These are phyloP conservation scores for Apiospora hydei DNA, from an alignment of 2,329 filamentous ascomycete species.

Conservation along the genomic window DNA sequence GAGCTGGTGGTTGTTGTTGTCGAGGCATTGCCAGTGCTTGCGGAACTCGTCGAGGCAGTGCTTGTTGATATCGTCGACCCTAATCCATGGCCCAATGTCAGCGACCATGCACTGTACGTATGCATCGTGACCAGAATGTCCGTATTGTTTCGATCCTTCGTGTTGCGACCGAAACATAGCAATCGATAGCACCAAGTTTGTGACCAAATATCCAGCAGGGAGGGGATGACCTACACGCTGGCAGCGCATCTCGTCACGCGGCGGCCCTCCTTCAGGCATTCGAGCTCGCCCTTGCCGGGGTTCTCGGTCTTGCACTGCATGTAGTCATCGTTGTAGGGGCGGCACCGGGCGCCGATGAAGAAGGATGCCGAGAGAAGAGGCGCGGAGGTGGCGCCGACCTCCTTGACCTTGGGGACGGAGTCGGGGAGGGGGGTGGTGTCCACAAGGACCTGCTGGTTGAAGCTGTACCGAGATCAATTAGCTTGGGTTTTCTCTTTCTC, in stretches of 20 bases:
- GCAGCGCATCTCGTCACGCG: slow-evolving; percentile 96
- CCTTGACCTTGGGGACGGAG: slow-evolving; percentile 89
- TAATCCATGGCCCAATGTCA: slow-evolving; percentile 45
- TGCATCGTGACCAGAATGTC: neutral
- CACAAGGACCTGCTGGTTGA: slow-evolving; percentile 91
- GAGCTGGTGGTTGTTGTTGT: slow-evolving; percentile 96
- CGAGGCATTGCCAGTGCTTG: slow-evolving; percentile 92
- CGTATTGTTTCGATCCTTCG: neutral
- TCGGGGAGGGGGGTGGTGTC: slow-evolving; percentile 96
- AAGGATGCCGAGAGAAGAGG: slow-evolving; percentile 90
- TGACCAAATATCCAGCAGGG: neutral
- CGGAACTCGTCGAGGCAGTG: slow-evolving; percentile 92
- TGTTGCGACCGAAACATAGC: neutral
- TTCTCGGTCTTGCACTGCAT: slow-evolving; percentile 99
- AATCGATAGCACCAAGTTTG: neutral
- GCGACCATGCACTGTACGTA: slow-evolving; percentile 18
- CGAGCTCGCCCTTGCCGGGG: slow-evolving; percentile 87
- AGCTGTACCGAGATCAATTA: slow-evolving; percentile 62
- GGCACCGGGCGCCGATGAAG: slow-evolving; percentile 97
- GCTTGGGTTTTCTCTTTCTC: slow-evolving; percentile 29
- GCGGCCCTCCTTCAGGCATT: slow-evolving; percentile 95
- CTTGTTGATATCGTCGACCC: slow-evolving; percentile 94
- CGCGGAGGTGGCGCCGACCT: slow-evolving; percentile 91
- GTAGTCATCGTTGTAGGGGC: slow-evolving; percentile 96
- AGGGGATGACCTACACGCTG: slow-evolving; percentile 79